phyloP scores from a whole-genome alignment of 306 rosid genomes.

The Glycyrrhiza uralensis region DNA sequence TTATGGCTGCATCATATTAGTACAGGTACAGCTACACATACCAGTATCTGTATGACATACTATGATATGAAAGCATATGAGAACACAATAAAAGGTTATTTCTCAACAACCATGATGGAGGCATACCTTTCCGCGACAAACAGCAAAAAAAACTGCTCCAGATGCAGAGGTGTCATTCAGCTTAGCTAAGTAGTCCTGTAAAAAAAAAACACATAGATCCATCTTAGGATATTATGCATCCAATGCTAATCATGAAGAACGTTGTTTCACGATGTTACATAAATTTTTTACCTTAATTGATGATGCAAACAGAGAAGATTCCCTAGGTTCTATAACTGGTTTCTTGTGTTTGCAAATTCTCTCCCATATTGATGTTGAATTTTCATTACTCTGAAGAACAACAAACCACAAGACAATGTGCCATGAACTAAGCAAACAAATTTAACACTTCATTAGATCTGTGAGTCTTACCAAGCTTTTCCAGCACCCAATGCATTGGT shows the following conservation, averaged over 20 bases:
- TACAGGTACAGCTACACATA: neutral
- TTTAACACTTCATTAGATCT: slow-evolving; percentile 20
- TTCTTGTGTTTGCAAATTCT: slow-evolving; percentile 87
- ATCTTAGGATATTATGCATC: slow-evolving; percentile 17
- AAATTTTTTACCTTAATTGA: slow-evolving; percentile 70
- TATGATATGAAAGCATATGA: slow-evolving; percentile 10
- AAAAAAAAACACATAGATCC: slow-evolving; percentile 6
- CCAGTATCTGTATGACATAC: neutral
- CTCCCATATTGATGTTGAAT: slow-evolving; percentile 85
- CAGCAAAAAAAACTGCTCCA: slow-evolving; percentile 94
- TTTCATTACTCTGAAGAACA: slow-evolving; percentile 54
- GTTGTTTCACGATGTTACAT: slow-evolving; percentile 4
- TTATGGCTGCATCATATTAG: neutral
- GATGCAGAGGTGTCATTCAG: slow-evolving; percentile 75
- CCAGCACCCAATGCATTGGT: slow-evolving; percentile 84
- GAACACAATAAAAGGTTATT: slow-evolving; percentile 3
- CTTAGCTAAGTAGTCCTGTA: slow-evolving; percentile 83
- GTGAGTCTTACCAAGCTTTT: slow-evolving; percentile 56
- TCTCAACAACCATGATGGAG: slow-evolving; percentile 8
- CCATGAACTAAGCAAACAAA: slow-evolving; percentile 24
- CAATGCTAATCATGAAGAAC: slow-evolving; percentile 18
- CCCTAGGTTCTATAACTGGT: slow-evolving; percentile 94
- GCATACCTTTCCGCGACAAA: slow-evolving; percentile 95
- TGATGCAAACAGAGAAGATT: slow-evolving; percentile 69
- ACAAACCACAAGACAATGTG: slow-evolving; percentile 8